Base-by-base conservation (phyloP, 371 early-diverging fungal species). In the Smittium culicis region DNA sequence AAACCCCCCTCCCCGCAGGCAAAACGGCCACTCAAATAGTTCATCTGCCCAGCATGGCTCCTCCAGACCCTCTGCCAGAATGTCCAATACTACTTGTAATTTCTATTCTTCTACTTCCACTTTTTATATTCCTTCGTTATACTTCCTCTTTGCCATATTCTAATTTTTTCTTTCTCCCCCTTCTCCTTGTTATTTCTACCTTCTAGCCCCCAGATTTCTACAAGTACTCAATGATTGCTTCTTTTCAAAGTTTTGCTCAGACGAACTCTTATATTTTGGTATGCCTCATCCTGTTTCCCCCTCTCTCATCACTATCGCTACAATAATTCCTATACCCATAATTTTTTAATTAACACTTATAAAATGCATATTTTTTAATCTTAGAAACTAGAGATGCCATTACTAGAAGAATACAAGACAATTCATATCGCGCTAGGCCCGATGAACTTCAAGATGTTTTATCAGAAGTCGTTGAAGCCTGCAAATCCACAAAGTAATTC, bases 171-270 rank as follows among this genome's bases (percentile, higher is more conserved):
- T n/a, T 57, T 57, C 57, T 27, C 24, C 61, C 56, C 2, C 3
- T 60, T 24, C 11, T 60, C 28, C 28, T 60, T 65, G 2, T 34
- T 28, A 27, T n/a, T n/a, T n/a, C n/a, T n/a, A n/a, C n/a, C n/a
- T n/a, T 65, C 35, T 67, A 62, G 71, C 77, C 32, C 67, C 76
- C 28, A 72, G 69, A 35, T 78, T 72, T 25, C 57, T 72, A 65
- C 74, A 74, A 34, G 70, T 75, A n/a, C 60, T 78, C 65, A 71
- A 71, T 56, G 78, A 78, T 60, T 56, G 74, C 33, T 74, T 78
- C 62, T 78, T 78, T 60, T 70, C 72, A 27, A 77, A 77, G 60
- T 78, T 76, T 59, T 74, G 73, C 45, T 70, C 72, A 16, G 78
- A 78, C 27, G 78, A 78, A 69, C 71, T 78, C 29, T 72, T 77